phyloP scores from a whole-genome alignment of 805 yeast genomes.

The Candida parachauliodes region DNA sequence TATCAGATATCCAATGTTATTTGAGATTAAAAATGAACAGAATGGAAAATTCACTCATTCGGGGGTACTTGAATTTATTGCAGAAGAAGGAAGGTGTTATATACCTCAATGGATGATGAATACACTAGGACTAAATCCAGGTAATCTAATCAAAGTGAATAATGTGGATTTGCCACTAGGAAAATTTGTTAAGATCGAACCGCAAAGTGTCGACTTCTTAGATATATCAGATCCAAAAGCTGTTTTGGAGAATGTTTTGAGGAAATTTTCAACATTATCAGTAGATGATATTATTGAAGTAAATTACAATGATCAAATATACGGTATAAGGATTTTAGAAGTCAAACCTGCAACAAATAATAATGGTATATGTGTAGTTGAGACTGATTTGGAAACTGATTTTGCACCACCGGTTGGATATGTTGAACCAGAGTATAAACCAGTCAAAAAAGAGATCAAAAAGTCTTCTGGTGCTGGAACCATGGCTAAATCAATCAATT shows the following conservation, averaged over 20 bases:
- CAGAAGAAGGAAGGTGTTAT: constrained; percentile 95
- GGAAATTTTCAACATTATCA: constrained; percentile 86
- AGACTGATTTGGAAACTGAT: constrained; percentile 94
- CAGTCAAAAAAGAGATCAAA: constrained; percentile 32
- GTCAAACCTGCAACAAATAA: constrained; percentile 69
- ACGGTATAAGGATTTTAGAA: constrained; percentile 79
- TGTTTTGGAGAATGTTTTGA: constrained; percentile 84
- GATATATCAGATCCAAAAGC: constrained; percentile 97
- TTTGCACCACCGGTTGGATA: constrained; percentile 99
- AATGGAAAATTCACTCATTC: constrained; percentile 65
- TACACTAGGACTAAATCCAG: constrained; percentile 69
- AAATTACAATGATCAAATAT: constrained; percentile 73
- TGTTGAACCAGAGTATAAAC: constrained; percentile 76
- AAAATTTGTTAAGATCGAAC: constrained; percentile 85
- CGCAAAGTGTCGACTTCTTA: constrained; percentile 88
- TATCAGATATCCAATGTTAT: constrained; percentile 94
- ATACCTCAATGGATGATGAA: constrained; percentile 96
- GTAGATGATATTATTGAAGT: constrained; percentile 82
- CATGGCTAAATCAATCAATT: constrained; percentile 74
- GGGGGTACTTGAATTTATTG: constrained; percentile 94
- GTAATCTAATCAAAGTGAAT: constrained; percentile 72
- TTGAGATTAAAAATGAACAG: constrained; percentile 70
- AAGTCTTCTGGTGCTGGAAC: constrained; percentile 49
- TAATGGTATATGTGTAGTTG: constrained; percentile 86
- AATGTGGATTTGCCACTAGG: constrained; percentile 84